Conservation (phyloP, 169 alveolate genomes). For the Cryptosporidium parvum region DNA sequence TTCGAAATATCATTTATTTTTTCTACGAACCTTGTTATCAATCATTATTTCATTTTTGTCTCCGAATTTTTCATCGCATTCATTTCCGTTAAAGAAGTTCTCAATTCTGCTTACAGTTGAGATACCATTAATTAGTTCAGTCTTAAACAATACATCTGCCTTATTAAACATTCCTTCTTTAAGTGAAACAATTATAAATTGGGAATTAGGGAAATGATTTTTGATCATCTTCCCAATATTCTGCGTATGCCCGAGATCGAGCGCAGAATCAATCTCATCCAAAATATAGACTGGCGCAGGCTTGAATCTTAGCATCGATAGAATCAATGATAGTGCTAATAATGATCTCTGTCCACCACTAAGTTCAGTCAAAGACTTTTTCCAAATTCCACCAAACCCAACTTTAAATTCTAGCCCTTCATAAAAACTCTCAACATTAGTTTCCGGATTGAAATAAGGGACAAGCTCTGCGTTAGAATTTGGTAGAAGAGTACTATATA, state of each 20-base stretch:
- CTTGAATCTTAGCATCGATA: constrained; percentile 95
- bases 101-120: constrained; percentile 84
- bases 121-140: constrained; percentile 92
- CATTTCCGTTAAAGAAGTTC: constrained; percentile 48
- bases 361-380: constrained; percentile 90
- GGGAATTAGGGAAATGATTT: constrained; percentile 96
- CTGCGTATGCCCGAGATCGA: constrained; percentile 98
- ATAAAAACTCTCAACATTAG: constrained; percentile 66
- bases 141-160: constrained; percentile 97
- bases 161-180: constrained; percentile 98
- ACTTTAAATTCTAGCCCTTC: constrained; percentile 89
- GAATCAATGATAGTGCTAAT: constrained; percentile 95
- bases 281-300: constrained; percentile 99
- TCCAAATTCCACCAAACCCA: constrained; percentile 94
- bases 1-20: background rate
- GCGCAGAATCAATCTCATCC: constrained; percentile 99
- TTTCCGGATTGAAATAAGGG: constrained; percentile 51
- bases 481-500: constrained; percentile 93
- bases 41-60: constrained; percentile 70
- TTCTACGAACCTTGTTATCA: constrained; percentile 65
- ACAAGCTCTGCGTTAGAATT: constrained; percentile 93
- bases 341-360: constrained; percentile 98
- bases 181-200: constrained; percentile 95
- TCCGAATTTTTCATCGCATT: constrained; percentile 46
- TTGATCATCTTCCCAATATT: constrained; percentile 97